Evolutionary conservation across 2,329 filamentous ascomycete genomes (phyloP).

Genomic region (Neopestalotiopsis sp.): DNA sequence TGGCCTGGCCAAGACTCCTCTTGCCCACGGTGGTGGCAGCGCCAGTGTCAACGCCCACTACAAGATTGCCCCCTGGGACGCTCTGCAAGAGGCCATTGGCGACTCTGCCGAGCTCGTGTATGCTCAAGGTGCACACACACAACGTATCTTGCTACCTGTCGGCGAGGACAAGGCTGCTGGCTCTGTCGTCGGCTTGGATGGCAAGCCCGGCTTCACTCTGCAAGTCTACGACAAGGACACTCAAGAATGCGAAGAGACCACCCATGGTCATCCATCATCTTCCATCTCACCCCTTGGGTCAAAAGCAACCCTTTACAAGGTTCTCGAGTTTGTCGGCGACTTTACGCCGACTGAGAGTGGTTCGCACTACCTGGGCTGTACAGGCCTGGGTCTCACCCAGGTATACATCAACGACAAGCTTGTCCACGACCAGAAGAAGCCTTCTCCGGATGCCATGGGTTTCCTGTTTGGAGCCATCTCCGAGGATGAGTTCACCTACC

Average conservation of each 20-base stretch:
- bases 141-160: slow-evolving; percentile 28
- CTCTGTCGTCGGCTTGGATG: slow-evolving; percentile 36
- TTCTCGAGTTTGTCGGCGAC: slow-evolving; percentile 35
- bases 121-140: slow-evolving; percentile 27
- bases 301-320: slow-evolving; percentile 33
- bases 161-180: slow-evolving; percentile 28
- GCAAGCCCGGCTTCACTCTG: slow-evolving; percentile 37
- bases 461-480: slow-evolving; percentile 38
- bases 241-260: slow-evolving; percentile 29
- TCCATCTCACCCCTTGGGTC: slow-evolving; percentile 29
- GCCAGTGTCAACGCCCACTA: slow-evolving; percentile 23
- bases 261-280: slow-evolving; percentile 31
- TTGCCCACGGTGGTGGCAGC: slow-evolving; percentile 24
- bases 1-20: slow-evolving; percentile 24
- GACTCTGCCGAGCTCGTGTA: slow-evolving; percentile 26
- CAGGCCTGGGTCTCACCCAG: slow-evolving; percentile 36
- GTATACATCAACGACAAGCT: slow-evolving; percentile 37
- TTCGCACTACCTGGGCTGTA: slow-evolving; percentile 37
- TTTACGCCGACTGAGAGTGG: slow-evolving; percentile 36
- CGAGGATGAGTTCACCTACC: slow-evolving; percentile 35
- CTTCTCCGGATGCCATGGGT: slow-evolving; percentile 39
- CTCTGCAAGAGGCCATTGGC: slow-evolving; percentile 19
- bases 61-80: slow-evolving; percentile 24
- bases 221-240: slow-evolving; percentile 33
- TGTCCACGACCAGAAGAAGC: slow-evolving; percentile 37